Conservation (phyloP, 768 basidiomycete species). For the Suillus fuscotomentosus region DNA sequence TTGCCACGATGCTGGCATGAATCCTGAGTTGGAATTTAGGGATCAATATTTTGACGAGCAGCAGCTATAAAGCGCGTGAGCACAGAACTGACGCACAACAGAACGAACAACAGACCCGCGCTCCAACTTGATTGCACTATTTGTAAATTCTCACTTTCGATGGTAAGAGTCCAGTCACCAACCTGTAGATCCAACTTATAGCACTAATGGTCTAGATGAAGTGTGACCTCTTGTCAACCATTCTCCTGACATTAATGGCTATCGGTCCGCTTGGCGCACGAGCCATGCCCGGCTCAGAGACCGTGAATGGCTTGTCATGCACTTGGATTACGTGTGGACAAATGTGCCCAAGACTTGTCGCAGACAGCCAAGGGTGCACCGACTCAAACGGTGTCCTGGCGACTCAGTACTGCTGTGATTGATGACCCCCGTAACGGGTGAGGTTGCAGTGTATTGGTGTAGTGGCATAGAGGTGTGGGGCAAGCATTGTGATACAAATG, state of each 20-base stretch:
- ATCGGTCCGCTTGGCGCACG: background rate
- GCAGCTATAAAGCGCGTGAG: background rate
- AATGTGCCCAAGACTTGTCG: background rate
- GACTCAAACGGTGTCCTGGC: background rate
- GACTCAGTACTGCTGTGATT: constrained; percentile 5
- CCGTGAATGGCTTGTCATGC: constrained; percentile 2
- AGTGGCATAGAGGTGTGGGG: no score
- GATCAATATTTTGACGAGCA: background rate
- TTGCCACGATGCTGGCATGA: background rate
- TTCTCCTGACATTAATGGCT: background rate
- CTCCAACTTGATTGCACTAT: background rate
- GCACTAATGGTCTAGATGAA: background rate
- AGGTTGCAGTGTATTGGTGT: background rate
- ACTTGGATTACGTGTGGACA: constrained; percentile 8
- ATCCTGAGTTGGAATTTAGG: background rate
- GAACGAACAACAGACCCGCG: background rate
- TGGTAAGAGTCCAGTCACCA: background rate
- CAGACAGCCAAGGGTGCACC: background rate
- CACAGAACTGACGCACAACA: background rate
- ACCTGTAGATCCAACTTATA: background rate
- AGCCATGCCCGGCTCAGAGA: background rate
- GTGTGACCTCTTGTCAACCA: background rate
- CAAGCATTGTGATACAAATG: background rate
- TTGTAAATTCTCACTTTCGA: background rate
- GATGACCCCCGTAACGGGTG: background rate